A percentile compares a stretch with the other conserved stretches of the same genome.
Evolutionary conservation across 192 early-diverging fungal species (phyloP).

Genomic region (Linnemannia hyalina): DNA sequence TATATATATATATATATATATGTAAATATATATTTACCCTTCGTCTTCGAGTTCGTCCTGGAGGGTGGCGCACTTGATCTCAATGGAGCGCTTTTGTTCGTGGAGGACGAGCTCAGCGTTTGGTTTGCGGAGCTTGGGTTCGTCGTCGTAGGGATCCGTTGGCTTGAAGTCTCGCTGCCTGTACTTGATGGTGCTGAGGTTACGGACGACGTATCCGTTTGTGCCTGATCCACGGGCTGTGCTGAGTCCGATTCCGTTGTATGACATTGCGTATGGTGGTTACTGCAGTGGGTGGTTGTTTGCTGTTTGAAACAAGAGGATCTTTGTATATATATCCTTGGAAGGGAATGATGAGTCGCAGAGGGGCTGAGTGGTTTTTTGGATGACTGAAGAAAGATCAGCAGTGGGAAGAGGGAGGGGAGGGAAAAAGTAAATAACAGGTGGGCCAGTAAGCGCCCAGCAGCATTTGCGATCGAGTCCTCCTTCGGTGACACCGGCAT

Average conservation of each 20-base stretch:
- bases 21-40: conserved; percentile 51
- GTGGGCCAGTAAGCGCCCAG: not conserved
- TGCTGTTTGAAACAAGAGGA: not conserved
- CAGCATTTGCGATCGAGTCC: not conserved
- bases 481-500: not conserved
- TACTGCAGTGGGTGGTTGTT: not conserved
- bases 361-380: not conserved
- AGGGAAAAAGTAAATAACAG: not conserved
- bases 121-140: conserved; percentile 64
- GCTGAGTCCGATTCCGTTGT: conserved; percentile 85
- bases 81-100: conserved; percentile 88
- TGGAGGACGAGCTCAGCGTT: conserved; percentile 88
- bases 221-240: conserved; percentile 91
- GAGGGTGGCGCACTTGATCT: conserved; percentile 88
- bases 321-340: not conserved
- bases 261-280: conserved; percentile 48
- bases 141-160: conserved; percentile 56
- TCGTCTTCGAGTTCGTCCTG: conserved; percentile 84
- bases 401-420: not conserved
- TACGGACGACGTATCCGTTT: conserved; percentile 96
- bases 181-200: conserved; percentile 79
- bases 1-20: not conserved
- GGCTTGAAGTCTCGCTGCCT: conserved; percentile 53
- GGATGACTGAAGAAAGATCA: not conserved
- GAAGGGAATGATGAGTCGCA: not conserved